Evolutionary conservation across 805 yeast genomes (phyloP).

Genomic region (Saccharomycopsis schoenii): DNA sequence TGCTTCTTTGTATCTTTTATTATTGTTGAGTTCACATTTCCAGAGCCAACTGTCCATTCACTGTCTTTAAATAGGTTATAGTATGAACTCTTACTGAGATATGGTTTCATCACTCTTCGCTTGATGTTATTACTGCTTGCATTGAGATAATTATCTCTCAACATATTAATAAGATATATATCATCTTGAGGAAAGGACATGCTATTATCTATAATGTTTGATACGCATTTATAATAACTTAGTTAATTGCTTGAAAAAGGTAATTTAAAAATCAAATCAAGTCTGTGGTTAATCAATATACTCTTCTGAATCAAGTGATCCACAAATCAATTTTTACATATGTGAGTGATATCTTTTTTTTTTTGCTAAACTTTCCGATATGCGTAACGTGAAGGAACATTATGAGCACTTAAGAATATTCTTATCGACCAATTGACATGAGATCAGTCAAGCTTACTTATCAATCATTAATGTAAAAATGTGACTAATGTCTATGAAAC

Average conservation of each 20-base stretch:
- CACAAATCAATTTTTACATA: neutral
- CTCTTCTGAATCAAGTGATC: neutral
- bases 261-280: too few species aligned
- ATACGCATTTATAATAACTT: too few species aligned
- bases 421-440: neutral
- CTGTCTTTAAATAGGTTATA: conserved; percentile 2
- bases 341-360: neutral
- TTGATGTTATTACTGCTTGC: conserved; percentile 11
- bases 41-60: conserved; percentile 2
- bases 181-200: conserved; percentile 18
- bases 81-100: conserved; percentile 4
- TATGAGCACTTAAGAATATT: neutral
- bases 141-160: conserved; percentile 10
- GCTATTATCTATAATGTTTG: neutral
- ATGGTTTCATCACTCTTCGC: conserved; percentile 16
- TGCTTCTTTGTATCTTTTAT: conserved; percentile 3
- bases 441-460: too few species aligned
- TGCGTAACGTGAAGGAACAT: neutral
- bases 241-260: neutral
- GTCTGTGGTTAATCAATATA: too few species aligned
- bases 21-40: conserved; percentile 5
- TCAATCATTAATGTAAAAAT: too few species aligned
- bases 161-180: conserved; percentile 14
- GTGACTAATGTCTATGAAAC: neutral
- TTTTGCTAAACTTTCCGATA: neutral